phyloP scores from a whole-genome alignment of 2,329 filamentous ascomycete species.

The Ophiostoma sp. region DNA sequence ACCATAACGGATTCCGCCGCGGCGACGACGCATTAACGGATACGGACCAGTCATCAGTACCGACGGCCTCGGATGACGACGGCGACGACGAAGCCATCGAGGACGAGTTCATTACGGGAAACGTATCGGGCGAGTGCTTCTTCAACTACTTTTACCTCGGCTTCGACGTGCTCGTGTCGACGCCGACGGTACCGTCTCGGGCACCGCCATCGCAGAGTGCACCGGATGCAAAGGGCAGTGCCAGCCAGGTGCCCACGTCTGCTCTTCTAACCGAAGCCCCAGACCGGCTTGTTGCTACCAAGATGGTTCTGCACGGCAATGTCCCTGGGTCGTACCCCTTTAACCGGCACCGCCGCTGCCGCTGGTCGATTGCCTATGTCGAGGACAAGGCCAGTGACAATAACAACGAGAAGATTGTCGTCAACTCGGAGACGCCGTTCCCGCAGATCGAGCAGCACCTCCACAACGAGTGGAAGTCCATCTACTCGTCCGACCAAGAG shows the following conservation, averaged over 20 bases:
- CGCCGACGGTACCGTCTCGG: constrained; percentile 60
- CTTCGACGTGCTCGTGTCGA: constrained; percentile 88
- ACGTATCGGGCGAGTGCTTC: constrained; percentile 70
- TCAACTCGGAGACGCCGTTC: constrained; percentile 75
- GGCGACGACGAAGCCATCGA: constrained; percentile 53
- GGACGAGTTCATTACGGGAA: constrained; percentile 47
- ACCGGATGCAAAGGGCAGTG: constrained; percentile 27
- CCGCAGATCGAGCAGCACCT: constrained; percentile 64
- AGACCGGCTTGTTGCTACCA: constrained; percentile 76
- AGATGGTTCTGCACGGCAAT: constrained; percentile 90
- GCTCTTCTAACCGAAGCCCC: constrained; percentile 42
- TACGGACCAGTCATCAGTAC: constrained; percentile 69
- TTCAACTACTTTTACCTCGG: constrained; percentile 97
- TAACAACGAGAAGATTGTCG: constrained; percentile 33
- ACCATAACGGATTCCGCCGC: constrained; percentile 16
- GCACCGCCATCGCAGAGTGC: constrained; percentile 49
- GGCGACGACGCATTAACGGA: constrained; percentile 56
- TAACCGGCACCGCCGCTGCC: constrained; percentile 83
- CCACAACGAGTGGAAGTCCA: constrained; percentile 63
- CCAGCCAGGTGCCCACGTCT: constrained; percentile 30
- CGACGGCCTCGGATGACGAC: constrained; percentile 66
- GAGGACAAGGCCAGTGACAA: constrained; percentile 24
- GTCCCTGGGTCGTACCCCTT: constrained; percentile 95
- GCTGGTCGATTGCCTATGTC: constrained; percentile 71
- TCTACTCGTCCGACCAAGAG: constrained; percentile 53